phyloP scores from a whole-genome alignment of 768 basidiomycete species.

The Mycena vulgaris region DNA sequence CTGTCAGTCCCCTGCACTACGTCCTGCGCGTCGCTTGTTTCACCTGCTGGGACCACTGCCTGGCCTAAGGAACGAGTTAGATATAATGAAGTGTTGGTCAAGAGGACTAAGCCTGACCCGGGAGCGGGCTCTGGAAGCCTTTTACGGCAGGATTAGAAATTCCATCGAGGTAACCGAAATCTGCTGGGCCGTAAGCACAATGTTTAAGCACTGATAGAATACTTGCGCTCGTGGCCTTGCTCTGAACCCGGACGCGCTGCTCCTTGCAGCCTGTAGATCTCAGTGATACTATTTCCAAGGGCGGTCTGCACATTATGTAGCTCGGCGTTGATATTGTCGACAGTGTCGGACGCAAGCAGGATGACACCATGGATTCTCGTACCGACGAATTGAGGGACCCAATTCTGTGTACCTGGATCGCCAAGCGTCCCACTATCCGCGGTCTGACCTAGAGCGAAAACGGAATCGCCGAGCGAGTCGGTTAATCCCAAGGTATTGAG shows the following conservation, averaged over 20 bases:
- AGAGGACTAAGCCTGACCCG: too few species aligned
- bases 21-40: too few species aligned
- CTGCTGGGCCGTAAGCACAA: neutral
- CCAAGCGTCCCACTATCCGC: constrained; percentile 56
- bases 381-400: constrained; percentile 62
- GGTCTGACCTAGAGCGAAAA: constrained; percentile 60
- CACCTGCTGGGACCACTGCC: too few species aligned
- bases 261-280: constrained; percentile 33
- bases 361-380: too few species aligned
- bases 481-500: constrained; percentile 59
- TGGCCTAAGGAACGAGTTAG: too few species aligned
- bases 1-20: too few species aligned
- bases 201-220: neutral
- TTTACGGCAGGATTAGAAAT: constrained; percentile 65
- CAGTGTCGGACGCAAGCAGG: constrained; percentile 58
- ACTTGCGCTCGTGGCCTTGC: constrained; percentile 64
- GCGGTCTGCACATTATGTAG: constrained; percentile 50
- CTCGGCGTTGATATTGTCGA: constrained; percentile 50
- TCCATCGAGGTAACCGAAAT: constrained; percentile 67
- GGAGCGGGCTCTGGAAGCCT: constrained; percentile 57
- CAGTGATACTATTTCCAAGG: constrained; percentile 48
- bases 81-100: too few species aligned
- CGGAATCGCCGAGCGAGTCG: constrained; percentile 54
- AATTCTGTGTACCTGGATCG: constrained; percentile 56
- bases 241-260: too few species aligned